Percentiles rank a stretch among this genome's conserved stretches.
These are phyloP conservation scores for Chenopodium formosanum DNA, from an alignment of 148 eudicot species.

Conservation along the genomic window DNA sequence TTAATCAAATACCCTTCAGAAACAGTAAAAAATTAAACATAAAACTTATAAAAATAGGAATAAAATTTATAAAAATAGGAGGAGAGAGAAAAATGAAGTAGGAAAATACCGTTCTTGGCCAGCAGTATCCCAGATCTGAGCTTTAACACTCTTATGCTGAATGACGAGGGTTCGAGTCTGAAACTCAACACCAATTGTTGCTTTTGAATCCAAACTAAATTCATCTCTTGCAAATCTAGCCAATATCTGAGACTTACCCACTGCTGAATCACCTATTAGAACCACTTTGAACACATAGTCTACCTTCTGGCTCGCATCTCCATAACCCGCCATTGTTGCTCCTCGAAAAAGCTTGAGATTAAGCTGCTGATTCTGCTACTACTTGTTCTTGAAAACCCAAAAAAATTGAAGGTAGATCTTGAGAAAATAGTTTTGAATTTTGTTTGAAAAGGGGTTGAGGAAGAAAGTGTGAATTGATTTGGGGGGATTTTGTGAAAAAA, in stretches of 20 bases:
- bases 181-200: slow-evolving; percentile 79
- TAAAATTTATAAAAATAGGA: neutral
- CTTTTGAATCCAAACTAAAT: slow-evolving; percentile 78
- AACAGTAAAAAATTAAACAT: too few relatives aligned
- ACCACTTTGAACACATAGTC: slow-evolving; percentile 80
- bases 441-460: too few relatives aligned
- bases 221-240: slow-evolving; percentile 73
- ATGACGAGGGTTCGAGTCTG: slow-evolving; percentile 72
- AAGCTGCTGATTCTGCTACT: neutral
- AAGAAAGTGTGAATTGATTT: neutral
- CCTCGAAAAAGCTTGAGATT: neutral
- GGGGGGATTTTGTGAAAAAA: neutral
- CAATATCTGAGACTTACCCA: slow-evolving; percentile 73
- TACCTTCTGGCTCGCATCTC: slow-evolving; percentile 53
- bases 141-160: slow-evolving; percentile 65
- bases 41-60: too few relatives aligned
- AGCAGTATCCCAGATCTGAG: slow-evolving; percentile 96
- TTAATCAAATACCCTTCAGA: neutral
- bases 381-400: neutral
- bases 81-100: neutral
- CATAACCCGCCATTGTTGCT: slow-evolving; percentile 44
- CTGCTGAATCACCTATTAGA: slow-evolving; percentile 73
- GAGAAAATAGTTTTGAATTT: too few relatives aligned
- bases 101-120: slow-evolving; percentile 66
- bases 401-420: slow-evolving; percentile 16